phyloP scores from a whole-genome alignment of 2,329 filamentous ascomycete genomes.

The Didymella segeticola region DNA sequence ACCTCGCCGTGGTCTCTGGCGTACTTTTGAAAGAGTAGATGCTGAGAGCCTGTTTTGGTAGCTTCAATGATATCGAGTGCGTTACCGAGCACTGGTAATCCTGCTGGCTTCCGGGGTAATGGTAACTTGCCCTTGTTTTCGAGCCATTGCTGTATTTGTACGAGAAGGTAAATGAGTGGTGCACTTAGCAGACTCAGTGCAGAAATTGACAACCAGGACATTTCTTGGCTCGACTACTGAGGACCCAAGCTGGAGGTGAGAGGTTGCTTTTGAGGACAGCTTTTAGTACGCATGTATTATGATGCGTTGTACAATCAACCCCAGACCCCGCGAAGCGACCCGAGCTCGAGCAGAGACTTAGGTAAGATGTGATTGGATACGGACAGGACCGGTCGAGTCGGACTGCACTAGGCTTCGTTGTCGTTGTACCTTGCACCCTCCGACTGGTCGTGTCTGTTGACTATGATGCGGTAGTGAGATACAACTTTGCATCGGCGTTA shows the following conservation, averaged over 20 bases:
- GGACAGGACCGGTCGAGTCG: not conserved
- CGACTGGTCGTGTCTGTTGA: not conserved
- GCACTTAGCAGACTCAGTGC: not conserved
- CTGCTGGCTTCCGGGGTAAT: slow-evolving; percentile 6
- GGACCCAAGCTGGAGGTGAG: not conserved
- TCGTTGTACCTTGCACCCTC: not conserved
- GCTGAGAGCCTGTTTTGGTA: slow-evolving; percentile 3
- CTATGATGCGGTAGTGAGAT: too few species aligned
- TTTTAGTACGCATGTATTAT: too few species aligned
- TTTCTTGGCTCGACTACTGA: not conserved
- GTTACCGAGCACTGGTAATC: slow-evolving; percentile 11
- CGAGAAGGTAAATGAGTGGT: not conserved
- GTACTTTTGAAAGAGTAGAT: slow-evolving; percentile 9
- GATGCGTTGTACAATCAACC: not conserved
- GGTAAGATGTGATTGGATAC: not conserved
- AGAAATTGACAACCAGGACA: not conserved
- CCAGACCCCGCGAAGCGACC: not conserved
- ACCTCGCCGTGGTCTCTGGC: slow-evolving; percentile 11
- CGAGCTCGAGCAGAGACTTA: not conserved
- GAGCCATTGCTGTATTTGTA: slow-evolving; percentile 1
- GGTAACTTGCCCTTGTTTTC: slow-evolving; percentile 5
- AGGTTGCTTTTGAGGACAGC: not conserved
- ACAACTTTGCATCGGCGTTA: not conserved
- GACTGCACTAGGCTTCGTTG: not conserved
- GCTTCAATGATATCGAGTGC: slow-evolving; percentile 6